Evolutionary conservation across 495 filamentous ascomycete species (phyloP), one percentile per base, ranked within the genome.

Genomic region (Aspergillus ellipticus): DNA sequence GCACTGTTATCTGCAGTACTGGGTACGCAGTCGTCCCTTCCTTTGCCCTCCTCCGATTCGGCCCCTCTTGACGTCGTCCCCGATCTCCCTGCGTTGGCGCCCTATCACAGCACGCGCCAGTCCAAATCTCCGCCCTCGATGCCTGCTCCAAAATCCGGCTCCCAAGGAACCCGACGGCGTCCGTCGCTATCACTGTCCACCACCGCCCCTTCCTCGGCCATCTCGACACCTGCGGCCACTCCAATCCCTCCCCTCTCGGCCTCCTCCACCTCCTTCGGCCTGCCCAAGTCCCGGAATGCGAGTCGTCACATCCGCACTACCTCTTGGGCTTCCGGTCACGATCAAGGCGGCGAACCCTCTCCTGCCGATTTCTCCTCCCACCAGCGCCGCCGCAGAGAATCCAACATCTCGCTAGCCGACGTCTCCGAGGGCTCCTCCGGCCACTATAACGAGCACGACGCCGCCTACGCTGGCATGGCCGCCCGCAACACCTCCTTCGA

Each of bases 271-370:
- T 26, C 64, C 33, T 59, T 52, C 35, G 21, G 48, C 21, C 19
- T 43, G n/a, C 29, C 49, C 24, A 62, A 60, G 41, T 31, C 43
- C 28, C 57, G 63, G 63, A 58, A 73, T 74, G 72, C 45, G 20
- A 22, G 69, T 60, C 70, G 66, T 60, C 73, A 76, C 60, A 63
- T 67, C 59, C 69, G 73, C 56, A 68, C 66, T 49, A 72, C 67
- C 57, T 76, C 73, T 49, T 76, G 73, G 73, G 66, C 71, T 48
- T 71, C 63, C 56, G 71, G 68, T 57, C 70, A 61, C 57, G 62
- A 74, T 56, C 35, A 67, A 53, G 37, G 61, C 56, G 65, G 64
- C 59, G 65, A 72, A 66, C 52, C 66, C 22, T 70, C 67, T 13
- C 42, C 62, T 35, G 49, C 53, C 58, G 60, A 65, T 17, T 48